These are phyloP conservation scores for Sporothrix variecibatus DNA, from an alignment of 2,329 filamentous ascomycete species.

Conservation along the genomic window DNA sequence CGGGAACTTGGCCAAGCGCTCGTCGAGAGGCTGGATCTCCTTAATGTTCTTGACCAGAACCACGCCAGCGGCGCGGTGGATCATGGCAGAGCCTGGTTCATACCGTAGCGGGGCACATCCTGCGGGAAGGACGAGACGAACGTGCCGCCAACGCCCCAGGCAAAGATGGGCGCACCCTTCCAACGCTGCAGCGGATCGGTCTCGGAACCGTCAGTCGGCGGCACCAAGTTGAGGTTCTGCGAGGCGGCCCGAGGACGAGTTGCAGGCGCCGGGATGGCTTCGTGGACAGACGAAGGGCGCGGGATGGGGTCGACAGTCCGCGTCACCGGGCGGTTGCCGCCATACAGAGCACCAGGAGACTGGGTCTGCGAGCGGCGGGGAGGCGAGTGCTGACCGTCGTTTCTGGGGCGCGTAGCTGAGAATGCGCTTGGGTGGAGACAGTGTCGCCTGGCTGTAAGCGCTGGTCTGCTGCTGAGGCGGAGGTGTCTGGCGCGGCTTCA, in stretches of 20 bases:
- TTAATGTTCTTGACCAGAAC: constrained; percentile 76
- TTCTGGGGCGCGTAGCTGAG: constrained; percentile 55
- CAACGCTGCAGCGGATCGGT: constrained; percentile 82
- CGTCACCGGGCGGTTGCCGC: constrained; percentile 37
- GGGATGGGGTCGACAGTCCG: constrained; percentile 48
- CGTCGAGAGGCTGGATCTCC: constrained; percentile 69
- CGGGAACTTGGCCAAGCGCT: constrained; percentile 78
- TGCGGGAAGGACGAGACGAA: constrained; percentile 86
- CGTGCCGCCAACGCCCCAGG: constrained; percentile 83
- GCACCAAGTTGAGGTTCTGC: constrained; percentile 58
- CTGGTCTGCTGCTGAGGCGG: constrained; percentile 42
- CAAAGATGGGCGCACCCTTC: constrained; percentile 84
- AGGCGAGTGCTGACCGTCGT: constrained; percentile 49
- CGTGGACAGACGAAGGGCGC: constrained; percentile 57
- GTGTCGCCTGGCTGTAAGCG: constrained; percentile 44
- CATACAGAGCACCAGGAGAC: constrained; percentile 56
- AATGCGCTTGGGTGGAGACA: constrained; percentile 60
- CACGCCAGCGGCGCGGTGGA: constrained; percentile 80
- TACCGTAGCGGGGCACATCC: constrained; percentile 81
- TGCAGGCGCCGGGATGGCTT: constrained; percentile 37
- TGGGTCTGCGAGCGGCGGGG: constrained; percentile 64
- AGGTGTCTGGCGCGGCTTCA: constrained; percentile 48
- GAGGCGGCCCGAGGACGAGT: constrained; percentile 54
- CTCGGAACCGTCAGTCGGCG: constrained; percentile 66
- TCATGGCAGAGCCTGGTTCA: constrained; percentile 72